Percentiles rank a stretch among this genome's conserved stretches.
These are phyloP conservation scores for Helminthosporium solani DNA, from an alignment of 2,329 filamentous ascomycete genomes.

Conservation along the genomic window DNA sequence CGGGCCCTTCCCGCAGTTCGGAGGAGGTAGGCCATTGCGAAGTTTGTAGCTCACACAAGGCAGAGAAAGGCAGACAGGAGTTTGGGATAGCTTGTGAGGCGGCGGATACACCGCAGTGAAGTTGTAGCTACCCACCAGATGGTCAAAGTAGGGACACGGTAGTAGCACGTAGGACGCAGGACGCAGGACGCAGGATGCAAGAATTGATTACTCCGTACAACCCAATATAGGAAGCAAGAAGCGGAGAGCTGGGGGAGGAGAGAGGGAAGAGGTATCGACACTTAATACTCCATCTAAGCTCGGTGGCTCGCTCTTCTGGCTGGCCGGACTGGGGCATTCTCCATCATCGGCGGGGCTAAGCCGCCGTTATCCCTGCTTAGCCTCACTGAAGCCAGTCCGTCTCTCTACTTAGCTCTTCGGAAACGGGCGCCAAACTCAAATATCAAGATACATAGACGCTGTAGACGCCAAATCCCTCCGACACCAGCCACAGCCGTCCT, in stretches of 20 bases:
- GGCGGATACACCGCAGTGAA: not conserved
- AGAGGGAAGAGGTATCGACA: conserved; percentile 1
- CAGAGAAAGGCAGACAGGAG: no score
- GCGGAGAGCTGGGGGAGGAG: not conserved
- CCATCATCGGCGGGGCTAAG: conserved; percentile 12
- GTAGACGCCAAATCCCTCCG: conserved; percentile 12
- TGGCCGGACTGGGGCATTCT: no score
- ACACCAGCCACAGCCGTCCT: conserved; percentile 1
- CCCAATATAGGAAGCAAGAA: not conserved
- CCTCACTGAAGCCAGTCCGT: conserved; percentile 15
- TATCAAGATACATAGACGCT: conserved; percentile 13
- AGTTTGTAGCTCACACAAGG: not conserved
- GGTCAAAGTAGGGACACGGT: not conserved
- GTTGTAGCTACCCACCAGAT: not conserved
- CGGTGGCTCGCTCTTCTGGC: no score
- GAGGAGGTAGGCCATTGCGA: conserved; percentile 37
- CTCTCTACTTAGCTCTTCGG: conserved; percentile 7
- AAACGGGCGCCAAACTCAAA: not conserved
- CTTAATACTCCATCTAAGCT: no score
- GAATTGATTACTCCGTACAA: no score
- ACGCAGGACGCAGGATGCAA: no score
- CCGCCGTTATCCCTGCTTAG: conserved; percentile 22
- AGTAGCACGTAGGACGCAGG: no score
- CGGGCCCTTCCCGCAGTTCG: conserved; percentile 27
- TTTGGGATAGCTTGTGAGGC: no score